These are phyloP conservation scores for Mitragyna speciosa DNA, from an alignment of 257 asterid genomes.

Conservation along the genomic window DNA sequence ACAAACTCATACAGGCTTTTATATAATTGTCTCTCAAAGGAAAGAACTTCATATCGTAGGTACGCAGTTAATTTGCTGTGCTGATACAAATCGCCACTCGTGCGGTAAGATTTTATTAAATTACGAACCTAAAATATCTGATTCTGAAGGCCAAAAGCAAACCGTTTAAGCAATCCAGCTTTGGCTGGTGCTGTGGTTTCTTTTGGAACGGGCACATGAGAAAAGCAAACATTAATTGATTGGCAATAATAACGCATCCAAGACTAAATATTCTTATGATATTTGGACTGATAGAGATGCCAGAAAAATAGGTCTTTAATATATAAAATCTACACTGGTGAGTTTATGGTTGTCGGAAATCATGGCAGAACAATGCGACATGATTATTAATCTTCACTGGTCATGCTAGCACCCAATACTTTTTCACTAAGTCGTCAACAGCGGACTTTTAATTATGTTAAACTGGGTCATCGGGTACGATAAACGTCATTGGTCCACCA, in stretches of 20 bases:
- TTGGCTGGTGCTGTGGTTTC: not conserved
- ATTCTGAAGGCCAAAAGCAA: not conserved
- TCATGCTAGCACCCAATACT: not conserved
- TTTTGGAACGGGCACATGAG: no score
- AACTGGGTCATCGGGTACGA: not conserved
- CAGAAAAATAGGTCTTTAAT: not conserved
- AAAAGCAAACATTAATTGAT: no score
- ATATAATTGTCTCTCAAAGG: no score
- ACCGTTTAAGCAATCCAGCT: not conserved
- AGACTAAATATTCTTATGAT: no score
- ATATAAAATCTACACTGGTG: not conserved
- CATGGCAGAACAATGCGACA: not conserved
- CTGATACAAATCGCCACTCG: not conserved
- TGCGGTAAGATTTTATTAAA: no score
- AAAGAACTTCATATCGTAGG: no score
- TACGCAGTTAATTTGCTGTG: not conserved
- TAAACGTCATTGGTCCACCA: not conserved
- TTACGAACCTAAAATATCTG: not conserved
- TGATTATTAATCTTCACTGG: not conserved
- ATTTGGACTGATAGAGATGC: not conserved
- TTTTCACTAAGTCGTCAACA: not conserved
- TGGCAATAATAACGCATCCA: not conserved
- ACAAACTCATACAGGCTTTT: not conserved
- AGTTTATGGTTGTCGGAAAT: not conserved
- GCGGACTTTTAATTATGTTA: not conserved